phyloP scores from a whole-genome alignment of 208 protist species.

The Leishmania guyanensis region DNA sequence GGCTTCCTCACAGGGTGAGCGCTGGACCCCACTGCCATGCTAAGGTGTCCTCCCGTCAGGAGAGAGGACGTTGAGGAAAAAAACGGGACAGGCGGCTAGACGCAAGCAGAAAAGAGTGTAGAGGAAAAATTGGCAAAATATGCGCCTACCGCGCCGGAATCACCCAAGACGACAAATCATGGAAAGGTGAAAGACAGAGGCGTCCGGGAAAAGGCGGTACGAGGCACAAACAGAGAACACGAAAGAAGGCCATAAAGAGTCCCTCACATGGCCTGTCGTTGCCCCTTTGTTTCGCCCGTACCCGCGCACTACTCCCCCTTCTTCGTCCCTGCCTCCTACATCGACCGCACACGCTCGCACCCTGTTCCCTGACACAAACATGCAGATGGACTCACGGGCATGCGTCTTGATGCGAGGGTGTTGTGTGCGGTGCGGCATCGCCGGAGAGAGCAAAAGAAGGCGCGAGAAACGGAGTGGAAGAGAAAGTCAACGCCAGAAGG shows the following conservation, averaged over 20 bases:
- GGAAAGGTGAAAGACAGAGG: background rate
- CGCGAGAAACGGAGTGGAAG: background rate
- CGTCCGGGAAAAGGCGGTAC: background rate
- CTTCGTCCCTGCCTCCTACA: background rate
- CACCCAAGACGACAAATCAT: background rate
- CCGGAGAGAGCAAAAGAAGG: background rate
- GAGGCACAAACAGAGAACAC: background rate
- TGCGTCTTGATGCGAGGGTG: background rate
- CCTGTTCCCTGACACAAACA: background rate
- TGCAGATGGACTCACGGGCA: background rate
- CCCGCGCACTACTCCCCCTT: background rate
- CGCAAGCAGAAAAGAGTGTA: conserved; percentile 1
- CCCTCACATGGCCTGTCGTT: background rate
- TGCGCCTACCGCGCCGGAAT: background rate
- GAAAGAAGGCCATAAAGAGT: background rate
- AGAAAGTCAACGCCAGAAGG: background rate
- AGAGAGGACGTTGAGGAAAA: background rate
- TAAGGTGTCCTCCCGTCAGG: background rate
- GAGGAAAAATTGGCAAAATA: background rate
- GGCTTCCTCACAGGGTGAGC: background rate
- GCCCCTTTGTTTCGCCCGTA: background rate
- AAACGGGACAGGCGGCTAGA: background rate
- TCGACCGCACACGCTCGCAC: background rate
- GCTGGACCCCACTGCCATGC: background rate
- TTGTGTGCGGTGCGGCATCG: background rate